Conservation (phyloP, 2,329 filamentous ascomycete genomes). For the Calonectria crousiana region DNA sequence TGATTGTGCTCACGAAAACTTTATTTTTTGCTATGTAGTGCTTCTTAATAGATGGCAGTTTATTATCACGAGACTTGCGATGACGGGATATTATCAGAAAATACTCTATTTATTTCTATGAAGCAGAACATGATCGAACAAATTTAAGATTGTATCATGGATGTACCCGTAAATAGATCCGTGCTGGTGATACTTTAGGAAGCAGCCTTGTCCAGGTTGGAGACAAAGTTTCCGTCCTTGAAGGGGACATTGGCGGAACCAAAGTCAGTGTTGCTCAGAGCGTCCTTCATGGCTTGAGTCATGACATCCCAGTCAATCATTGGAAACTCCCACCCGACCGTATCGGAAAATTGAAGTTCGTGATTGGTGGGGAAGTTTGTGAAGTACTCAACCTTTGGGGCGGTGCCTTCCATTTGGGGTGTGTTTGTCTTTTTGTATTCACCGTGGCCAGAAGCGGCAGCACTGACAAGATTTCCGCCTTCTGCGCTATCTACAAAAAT, state of each 20-base stretch:
- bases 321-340: conserved; percentile 52
- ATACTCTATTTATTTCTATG: background rate
- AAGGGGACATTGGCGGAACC: conserved; percentile 57
- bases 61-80: background rate
- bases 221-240: conserved; percentile 45
- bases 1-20: background rate
- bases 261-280: conserved; percentile 53
- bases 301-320: conserved; percentile 58
- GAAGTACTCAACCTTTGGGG: conserved; percentile 50
- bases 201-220: conserved; percentile 31
- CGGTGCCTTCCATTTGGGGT: conserved; percentile 35
- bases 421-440: conserved; percentile 44
- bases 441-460: conserved; percentile 52
- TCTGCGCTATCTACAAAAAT: conserved; percentile 47
- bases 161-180: too few species aligned
- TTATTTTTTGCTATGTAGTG: too few species aligned
- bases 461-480: conserved; percentile 48
- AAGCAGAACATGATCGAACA: background rate
- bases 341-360: conserved; percentile 49
- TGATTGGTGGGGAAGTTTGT: conserved; percentile 50
- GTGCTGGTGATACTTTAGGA: background rate
- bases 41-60: background rate
- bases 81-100: background rate
- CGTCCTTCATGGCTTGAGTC: conserved; percentile 48
- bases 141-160: background rate